Percentiles rank a stretch among this genome's conserved stretches.
These are phyloP conservation scores for Exophiala bonariae DNA, from an alignment of 2,329 filamentous ascomycete species.

Conservation along the genomic window DNA sequence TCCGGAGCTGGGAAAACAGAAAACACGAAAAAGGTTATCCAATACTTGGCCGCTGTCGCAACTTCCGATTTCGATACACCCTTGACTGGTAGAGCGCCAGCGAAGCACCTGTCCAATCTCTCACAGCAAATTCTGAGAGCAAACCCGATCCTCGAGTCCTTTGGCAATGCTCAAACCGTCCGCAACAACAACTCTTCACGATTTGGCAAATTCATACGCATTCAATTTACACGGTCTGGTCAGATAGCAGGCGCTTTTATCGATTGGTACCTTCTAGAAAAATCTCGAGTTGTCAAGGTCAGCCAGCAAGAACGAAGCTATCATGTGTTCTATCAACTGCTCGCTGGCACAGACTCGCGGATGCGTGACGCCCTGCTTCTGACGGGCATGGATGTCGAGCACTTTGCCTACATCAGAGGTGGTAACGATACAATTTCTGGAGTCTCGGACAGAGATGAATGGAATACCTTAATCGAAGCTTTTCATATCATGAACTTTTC, in stretches of 20 bases:
- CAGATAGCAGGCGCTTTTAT: slow-evolving; percentile 96
- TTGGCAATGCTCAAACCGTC: slow-evolving; percentile 96
- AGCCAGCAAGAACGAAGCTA: slow-evolving; percentile 91
- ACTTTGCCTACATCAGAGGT: slow-evolving; percentile 88
- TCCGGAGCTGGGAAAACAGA: slow-evolving; percentile 98
- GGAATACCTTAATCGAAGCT: slow-evolving; percentile 85
- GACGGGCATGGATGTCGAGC: slow-evolving; percentile 71
- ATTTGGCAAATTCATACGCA: slow-evolving; percentile 98
- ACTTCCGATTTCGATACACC: slow-evolving; percentile 68
- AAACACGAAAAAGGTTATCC: slow-evolving; percentile 99
- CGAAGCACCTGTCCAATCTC: slow-evolving; percentile 74
- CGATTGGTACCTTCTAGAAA: slow-evolving; percentile 97
- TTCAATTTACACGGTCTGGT: slow-evolving; percentile 84
- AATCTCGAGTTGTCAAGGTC: slow-evolving; percentile 91
- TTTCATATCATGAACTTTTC: slow-evolving; percentile 94
- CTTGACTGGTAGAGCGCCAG: slow-evolving; percentile 54
- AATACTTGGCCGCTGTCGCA: slow-evolving; percentile 93
- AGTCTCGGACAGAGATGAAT: slow-evolving; percentile 87
- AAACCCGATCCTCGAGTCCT: slow-evolving; percentile 96
- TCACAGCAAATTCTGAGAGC: slow-evolving; percentile 95
- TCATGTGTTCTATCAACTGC: slow-evolving; percentile 93
- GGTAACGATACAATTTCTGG: slow-evolving; percentile 91
- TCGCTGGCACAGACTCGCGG: slow-evolving; percentile 74
- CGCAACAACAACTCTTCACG: slow-evolving; percentile 98
- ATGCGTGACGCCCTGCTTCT: slow-evolving; percentile 78